Base-by-base conservation (phyloP, 2,329 filamentous ascomycete genomes). In the Torrubiellomyces zombiae region DNA sequence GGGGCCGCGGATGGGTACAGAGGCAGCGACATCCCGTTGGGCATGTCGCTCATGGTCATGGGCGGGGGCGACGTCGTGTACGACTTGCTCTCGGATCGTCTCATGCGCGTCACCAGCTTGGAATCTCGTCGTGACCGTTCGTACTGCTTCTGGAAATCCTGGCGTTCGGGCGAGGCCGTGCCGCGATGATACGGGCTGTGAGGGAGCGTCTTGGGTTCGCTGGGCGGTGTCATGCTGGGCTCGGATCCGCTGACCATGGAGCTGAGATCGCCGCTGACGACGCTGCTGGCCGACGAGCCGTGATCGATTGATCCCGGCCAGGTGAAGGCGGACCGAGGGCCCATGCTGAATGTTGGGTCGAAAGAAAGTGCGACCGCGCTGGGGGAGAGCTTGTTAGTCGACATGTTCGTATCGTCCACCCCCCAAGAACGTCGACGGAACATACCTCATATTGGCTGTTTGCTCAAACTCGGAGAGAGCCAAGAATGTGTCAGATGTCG, bases 81-180 rank as follows among this genome's bases (percentile, higher is more conserved):
- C 38, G 62, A 32, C 35, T 44, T 51, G 47, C 60, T 66, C 41
- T 55, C 59, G 16, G 56, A 54, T 26, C 67, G 59, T 33, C 60
- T 57, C 24, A 60, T 51, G 30, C 67, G 58, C 7, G 49, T 44
- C 3, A 57, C 53, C 10, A 63, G 44, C 41, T 73, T 74, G 6
- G 62, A 61, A 35, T 68, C 64, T 35, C 68, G 56, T 29, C 70
- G 60, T 21, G 56, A 62, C 36, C 63, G 63, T 35, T 73, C 67
- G 32, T 60, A 57, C 38, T 74, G 67, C 30, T 67, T 58, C 49
- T 68, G 73, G 20, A 73, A 43, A 38, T 71, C 67, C 33, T 68
- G 60, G 43, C 73, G 67, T 40, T 73, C 67, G 6, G 64, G 51
- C 5, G 65, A 67, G 39, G 72, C 54, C 18, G 50, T 52, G 22